Base-by-base conservation (phyloP, 2,329 filamentous ascomycete genomes). In the Hypoxylon sp. region DNA sequence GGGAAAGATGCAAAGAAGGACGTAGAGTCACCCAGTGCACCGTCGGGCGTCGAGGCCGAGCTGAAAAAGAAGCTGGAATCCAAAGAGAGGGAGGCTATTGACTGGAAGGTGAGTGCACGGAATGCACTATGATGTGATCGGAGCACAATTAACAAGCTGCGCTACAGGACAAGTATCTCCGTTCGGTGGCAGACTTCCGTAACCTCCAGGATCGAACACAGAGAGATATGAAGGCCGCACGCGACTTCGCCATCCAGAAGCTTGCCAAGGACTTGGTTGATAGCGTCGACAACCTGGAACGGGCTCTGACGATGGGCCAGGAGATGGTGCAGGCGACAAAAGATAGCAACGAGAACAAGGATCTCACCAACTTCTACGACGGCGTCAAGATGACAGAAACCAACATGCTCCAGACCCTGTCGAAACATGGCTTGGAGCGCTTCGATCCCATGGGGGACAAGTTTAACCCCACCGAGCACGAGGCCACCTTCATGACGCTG, bases 241-340 rank as follows among this genome's bases (percentile, higher is more conserved):
- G 89, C 69, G 91, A 96, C 78, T 99, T 97, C 70, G 95, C 94
- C 71, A 95, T 99, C 71, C 92, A 97, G 75, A 92, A 88, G 67
- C 98, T 99, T 78, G 92, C 94, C 72, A 90, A 92, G 77, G 95
- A 99, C 78, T 88, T 99, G 41, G 86, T 98, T 68, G 95, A 99
- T 75, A 92, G 87, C 72, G 88, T 99, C 71, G 95, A 99, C 79
- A 99, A 98, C 83, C 88, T 99, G 64, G 95, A 99, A 78, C 93
- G 93, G 66, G 95, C 95, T 38, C 85, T 99, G 38, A 77, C 81
- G 63, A 92, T 88, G 70, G 93, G 97, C 10, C 87, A 83, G 58
- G 88, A 92, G 35, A 91, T 91, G 78, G 82, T 96, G 63, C 80
- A 80, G 18, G 74, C 79, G 17, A 68, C 64, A 20, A 67, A 62